Evolutionary conservation across 2,329 filamentous ascomycete species (phyloP), one percentile per base, ranked within the genome.

Genomic region (Sporothrix variecibatus): DNA sequence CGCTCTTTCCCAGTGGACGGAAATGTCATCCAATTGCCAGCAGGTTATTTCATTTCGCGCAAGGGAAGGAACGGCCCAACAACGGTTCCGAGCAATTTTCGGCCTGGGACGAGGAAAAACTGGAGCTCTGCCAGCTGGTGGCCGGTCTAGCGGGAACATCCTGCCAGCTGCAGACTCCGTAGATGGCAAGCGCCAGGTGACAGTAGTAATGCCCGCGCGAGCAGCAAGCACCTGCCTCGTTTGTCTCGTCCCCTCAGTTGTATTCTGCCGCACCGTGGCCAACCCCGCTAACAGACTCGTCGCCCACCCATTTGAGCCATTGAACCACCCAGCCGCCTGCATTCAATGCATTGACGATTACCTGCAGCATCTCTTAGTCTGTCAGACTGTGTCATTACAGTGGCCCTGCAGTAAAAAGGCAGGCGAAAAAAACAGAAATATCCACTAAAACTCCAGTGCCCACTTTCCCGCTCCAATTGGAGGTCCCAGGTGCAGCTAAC

Each of bases 11-110:
- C 64, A 56, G 60, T 53, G 56, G 51, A 31, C 23, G 69, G 38
- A 65, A 40, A 12, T 51, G 72, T 71, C 77, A 67, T 79, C 78
- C 79, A 79, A 80, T 85, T 78, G 77, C 77, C 76, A 73, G 77
- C 75, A 34, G 74, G 60, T 75, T 76, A 77, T 76, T 77, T 76
- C 76, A 77, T 76, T 77, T 77, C 76, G 75, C 75, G 69, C 75
- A 76, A 60, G 43, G 49, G 65, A 49, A 56, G 60, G 58, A 34
- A 65, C 72, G 72, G 71, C 73, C 68, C 28, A 71, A 69, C 72
- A 71, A 51, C 34, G 31, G 71, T 77, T 78, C 78, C 77, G 77
- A 75, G 75, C 75, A 74, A 77, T 79, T 79, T 79, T 79, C 77
- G 78, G 75, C 72, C 56, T 49, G 49, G 43, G 67, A 31, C 17